Evolutionary conservation across 202 grass and related monocot species (phyloP), one percentile per base, ranked within the genome.

Genomic region (Digitaria exilis): DNA sequence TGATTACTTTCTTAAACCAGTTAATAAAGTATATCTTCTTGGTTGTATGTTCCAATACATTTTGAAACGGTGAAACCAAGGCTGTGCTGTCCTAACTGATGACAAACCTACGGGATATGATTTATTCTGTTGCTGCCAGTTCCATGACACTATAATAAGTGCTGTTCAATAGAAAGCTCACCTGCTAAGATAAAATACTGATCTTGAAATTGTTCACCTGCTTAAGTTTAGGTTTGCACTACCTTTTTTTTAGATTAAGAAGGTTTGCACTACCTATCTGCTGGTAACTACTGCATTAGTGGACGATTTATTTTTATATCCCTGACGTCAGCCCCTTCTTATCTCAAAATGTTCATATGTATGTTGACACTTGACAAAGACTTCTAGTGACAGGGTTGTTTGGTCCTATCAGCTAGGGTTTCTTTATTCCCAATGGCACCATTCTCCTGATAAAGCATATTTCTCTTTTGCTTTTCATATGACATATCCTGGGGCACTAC

Each of bases 1-100:
- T 68, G 39, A n/a, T 80, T 17, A 37, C 51, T 42, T 41, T 7
- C 22, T 13, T 52, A 62, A 80, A 60, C 78, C 79, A 87, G 12
- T 45, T 51, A 67, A 44, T 77, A 2, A 31, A 31, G 24, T 28
- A 19, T 58, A 16, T 67, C 49, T 57, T 26, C n/a, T 86, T 85
- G 24, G 15, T 80, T 86, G 58, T 6, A 25, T 80, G 26, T 21
- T 80, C 18, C 18, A 56, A 44, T 4, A 57, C n/a, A 2, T 73
- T 50, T 54, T 22, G 50, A 14, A 74, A 31, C 49, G 58, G n/a
- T 65, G 15, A 85, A 70, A 70, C 21, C 2, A 32, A 60, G n/a
- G 42, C 7, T 71, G 51, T 85, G 25, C 19, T 71, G n/a, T 15
- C 37, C 45, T 83, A 43, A 25, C 48, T 66, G 22, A 65, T 13